These are phyloP conservation scores for Blastocystis sp. DNA, from an alignment of 352 stramenopile species.

Conservation along the genomic window DNA sequence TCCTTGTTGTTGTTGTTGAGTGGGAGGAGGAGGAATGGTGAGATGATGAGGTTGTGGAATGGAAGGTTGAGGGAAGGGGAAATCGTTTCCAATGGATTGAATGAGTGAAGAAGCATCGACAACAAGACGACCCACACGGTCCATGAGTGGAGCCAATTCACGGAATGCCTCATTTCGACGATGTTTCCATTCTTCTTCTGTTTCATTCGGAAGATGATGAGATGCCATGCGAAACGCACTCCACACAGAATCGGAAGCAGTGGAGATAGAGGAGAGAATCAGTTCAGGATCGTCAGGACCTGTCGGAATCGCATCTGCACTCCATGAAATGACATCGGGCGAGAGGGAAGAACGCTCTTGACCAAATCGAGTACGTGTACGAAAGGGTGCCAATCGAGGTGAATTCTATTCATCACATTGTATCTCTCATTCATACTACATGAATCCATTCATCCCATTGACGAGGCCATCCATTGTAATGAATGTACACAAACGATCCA, in stretches of 20 bases:
- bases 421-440: background rate
- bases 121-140: slow-evolving; percentile 1
- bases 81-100: background rate
- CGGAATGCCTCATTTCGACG: background rate
- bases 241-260: background rate
- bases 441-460: slow-evolving; percentile 75
- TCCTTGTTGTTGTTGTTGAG: background rate
- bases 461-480: slow-evolving; percentile 76
- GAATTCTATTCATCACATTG: slow-evolving; percentile 65
- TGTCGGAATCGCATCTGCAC: background rate
- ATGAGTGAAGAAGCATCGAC: background rate
- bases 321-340: slow-evolving; percentile 17
- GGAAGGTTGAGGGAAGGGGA: background rate
- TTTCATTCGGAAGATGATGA: background rate
- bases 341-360: background rate
- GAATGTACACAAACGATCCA: slow-evolving; percentile 68
- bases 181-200: background rate
- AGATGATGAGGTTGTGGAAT: background rate
- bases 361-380: slow-evolving; percentile 65
- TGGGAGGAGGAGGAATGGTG: background rate
- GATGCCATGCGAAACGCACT: background rate
- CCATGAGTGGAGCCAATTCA: background rate
- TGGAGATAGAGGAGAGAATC: background rate
- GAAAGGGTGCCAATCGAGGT: slow-evolving; percentile 70
- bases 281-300: background rate